Conservation (phyloP, 2,329 filamentous ascomycete genomes). For the Fusarium tanahbumbuense region DNA sequence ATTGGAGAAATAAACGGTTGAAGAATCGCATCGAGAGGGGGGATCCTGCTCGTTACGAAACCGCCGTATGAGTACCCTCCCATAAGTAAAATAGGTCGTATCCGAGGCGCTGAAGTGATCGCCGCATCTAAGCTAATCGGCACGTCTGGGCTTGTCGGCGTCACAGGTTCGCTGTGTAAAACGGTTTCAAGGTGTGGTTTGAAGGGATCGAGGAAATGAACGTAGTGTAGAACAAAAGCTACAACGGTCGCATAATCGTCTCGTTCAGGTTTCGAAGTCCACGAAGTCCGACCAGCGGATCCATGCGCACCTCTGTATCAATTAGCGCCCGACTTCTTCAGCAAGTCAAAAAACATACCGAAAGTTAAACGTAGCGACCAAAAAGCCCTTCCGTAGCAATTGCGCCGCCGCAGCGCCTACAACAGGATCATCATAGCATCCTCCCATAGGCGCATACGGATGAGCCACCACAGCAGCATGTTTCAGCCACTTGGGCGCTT, state of each 20-base stretch:
- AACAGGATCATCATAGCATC: slow-evolving; percentile 83
- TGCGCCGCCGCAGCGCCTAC: slow-evolving; percentile 74
- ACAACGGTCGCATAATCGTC: slow-evolving; percentile 85
- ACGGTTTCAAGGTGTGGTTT: slow-evolving; percentile 20
- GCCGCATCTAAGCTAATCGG: background rate
- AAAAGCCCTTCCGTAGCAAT: slow-evolving; percentile 75
- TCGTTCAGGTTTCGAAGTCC: slow-evolving; percentile 84
- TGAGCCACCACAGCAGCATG: slow-evolving; percentile 80
- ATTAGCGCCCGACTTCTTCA: slow-evolving; percentile 19
- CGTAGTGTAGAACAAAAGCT: slow-evolving; percentile 82
- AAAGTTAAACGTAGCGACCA: slow-evolving; percentile 93
- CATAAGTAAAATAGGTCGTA: slow-evolving; percentile 64
- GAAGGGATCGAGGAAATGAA: slow-evolving; percentile 67
- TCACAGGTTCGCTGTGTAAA: slow-evolving; percentile 8
- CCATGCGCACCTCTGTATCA: slow-evolving; percentile 75
- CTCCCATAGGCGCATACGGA: slow-evolving; percentile 90
- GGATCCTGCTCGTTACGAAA: slow-evolving; percentile 79
- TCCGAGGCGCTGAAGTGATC: background rate
- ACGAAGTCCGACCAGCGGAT: slow-evolving; percentile 84
- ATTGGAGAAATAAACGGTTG: slow-evolving; percentile 65
- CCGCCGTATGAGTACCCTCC: slow-evolving; percentile 94
- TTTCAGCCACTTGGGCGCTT: slow-evolving; percentile 56
- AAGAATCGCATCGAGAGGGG: slow-evolving; percentile 70
- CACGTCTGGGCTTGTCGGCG: slow-evolving; percentile 4
- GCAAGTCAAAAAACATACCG: slow-evolving; percentile 63